Conservation (phyloP, 1,284 basidiomycete genomes). For the Butyriboletus appendiculatus region DNA sequence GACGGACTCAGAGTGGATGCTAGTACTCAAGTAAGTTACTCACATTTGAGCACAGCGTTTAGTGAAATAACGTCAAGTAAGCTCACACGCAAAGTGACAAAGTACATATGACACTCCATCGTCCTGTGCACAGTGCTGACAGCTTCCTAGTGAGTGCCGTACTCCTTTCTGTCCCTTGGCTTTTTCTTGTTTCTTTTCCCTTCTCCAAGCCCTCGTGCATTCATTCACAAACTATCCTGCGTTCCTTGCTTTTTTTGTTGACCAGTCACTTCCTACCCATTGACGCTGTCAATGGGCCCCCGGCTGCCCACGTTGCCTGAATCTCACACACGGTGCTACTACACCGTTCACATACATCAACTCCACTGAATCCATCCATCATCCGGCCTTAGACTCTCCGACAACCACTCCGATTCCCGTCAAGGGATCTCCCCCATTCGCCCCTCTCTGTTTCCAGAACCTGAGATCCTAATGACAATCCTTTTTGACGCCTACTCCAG, state of each 20-base stretch:
- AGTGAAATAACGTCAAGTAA: slow-evolving; percentile 19
- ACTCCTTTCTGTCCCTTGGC: slow-evolving; percentile 7
- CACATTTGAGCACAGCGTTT: slow-evolving; percentile 3
- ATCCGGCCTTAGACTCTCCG: neutral
- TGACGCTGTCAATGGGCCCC: slow-evolving; percentile 16
- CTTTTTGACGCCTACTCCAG: slow-evolving; percentile 3
- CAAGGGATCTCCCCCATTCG: no score
- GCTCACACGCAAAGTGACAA: slow-evolving; percentile 1
- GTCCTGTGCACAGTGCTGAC: no score
- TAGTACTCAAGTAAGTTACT: neutral
- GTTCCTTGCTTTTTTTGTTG: neutral
- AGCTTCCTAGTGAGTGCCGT: neutral
- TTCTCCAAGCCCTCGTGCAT: neutral
- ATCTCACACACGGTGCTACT: slow-evolving; percentile 20
- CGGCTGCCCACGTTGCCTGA: slow-evolving; percentile 16
- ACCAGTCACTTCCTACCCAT: neutral
- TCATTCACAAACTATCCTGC: slow-evolving; percentile 3
- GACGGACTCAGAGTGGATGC: neutral
- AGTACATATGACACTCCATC: no score
- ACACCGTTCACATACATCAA: slow-evolving; percentile 7
- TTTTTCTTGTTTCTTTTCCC: neutral
- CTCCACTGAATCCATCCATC: neutral
- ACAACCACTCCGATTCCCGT: neutral
- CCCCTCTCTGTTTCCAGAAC: neutral
- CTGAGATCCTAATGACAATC: slow-evolving; percentile 13